Conservation (phyloP, 176 grass and related monocot genomes). For the Olyra latifolia region DNA sequence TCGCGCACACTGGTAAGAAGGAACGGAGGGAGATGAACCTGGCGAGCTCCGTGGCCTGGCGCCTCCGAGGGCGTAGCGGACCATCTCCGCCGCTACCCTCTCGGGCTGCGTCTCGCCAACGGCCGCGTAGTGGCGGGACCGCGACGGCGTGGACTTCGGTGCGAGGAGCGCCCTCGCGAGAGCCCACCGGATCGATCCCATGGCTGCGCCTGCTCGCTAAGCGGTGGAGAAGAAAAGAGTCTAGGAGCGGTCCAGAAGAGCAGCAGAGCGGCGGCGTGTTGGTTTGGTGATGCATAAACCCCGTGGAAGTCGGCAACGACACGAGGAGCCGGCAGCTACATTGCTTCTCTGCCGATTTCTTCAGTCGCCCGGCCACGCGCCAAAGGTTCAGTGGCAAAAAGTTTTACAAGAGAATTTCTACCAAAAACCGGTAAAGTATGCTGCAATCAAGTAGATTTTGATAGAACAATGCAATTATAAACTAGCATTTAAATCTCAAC, state of each 20-base stretch:
- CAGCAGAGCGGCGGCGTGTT: constrained; percentile 2
- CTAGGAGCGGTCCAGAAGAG: neutral
- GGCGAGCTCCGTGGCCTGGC: constrained; percentile 53
- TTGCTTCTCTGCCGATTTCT: neutral
- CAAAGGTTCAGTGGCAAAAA: too few relatives aligned
- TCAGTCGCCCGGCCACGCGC: too few relatives aligned
- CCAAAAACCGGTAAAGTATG: too few relatives aligned
- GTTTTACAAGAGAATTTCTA: too few relatives aligned
- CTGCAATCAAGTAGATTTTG: too few relatives aligned
- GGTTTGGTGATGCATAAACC: neutral
- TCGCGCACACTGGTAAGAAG: neutral
- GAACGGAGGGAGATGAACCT: constrained; percentile 28
- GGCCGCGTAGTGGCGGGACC: neutral
- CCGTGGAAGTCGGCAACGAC: neutral
- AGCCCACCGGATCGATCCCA: constrained; percentile 34
- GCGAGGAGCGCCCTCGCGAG: constrained; percentile 6
- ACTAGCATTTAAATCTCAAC: too few relatives aligned
- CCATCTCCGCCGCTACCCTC: constrained; percentile 73
- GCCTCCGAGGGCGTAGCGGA: constrained; percentile 70
- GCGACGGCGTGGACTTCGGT: neutral
- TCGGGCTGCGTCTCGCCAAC: constrained; percentile 41
- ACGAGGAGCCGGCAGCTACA: too few relatives aligned
- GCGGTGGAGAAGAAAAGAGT: constrained; percentile 24
- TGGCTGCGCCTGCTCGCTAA: constrained; percentile 27
- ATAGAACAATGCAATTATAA: too few relatives aligned